Evolutionary conservation across 257 asterid genomes (phyloP).

Genomic region (Ballota nigra): DNA sequence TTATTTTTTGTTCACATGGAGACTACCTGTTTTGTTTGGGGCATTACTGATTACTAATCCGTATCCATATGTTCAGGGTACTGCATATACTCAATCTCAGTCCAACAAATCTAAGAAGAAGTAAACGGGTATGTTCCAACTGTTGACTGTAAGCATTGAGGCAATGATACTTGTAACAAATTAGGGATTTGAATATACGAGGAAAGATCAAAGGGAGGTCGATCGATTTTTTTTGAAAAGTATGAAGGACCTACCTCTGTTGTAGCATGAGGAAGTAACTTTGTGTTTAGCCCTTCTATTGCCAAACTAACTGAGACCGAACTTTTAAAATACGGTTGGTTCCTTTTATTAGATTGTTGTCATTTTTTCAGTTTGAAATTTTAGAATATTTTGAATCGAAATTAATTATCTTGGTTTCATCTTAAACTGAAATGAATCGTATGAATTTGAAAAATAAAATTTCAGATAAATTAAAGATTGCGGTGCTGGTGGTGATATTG

Average conservation of each 20-base stretch:
- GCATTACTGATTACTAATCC: background rate
- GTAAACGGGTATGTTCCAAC: conserved; percentile 32
- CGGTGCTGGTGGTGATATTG: background rate
- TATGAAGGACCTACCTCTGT: conserved; percentile 37
- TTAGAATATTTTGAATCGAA: background rate
- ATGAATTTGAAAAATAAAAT: background rate
- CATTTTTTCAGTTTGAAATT: conserved; percentile 12
- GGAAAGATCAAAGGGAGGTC: conserved; percentile 24
- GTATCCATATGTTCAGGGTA: conserved; percentile 53
- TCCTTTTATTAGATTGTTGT: conserved; percentile 10
- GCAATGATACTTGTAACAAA: conserved; percentile 26
- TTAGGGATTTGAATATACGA: conserved; percentile 24
- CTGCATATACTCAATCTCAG: conserved; percentile 64
- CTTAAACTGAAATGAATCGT: background rate
- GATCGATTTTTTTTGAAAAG: conserved; percentile 11
- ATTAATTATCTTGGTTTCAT: background rate
- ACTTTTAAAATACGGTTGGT: conserved; percentile 1
- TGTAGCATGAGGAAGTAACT: conserved; percentile 48
- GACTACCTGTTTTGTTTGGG: background rate
- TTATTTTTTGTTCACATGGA: background rate
- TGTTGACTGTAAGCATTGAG: conserved; percentile 26
- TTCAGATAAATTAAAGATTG: background rate
- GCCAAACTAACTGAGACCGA: conserved; percentile 21
- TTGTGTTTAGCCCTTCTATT: conserved; percentile 15
- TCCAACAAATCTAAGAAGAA: conserved; percentile 79